Percentiles rank a stretch among this genome's conserved stretches.
These are phyloP conservation scores for Zymoseptoria crescenta DNA, from an alignment of 2,329 filamentous ascomycete species.

Conservation along the genomic window DNA sequence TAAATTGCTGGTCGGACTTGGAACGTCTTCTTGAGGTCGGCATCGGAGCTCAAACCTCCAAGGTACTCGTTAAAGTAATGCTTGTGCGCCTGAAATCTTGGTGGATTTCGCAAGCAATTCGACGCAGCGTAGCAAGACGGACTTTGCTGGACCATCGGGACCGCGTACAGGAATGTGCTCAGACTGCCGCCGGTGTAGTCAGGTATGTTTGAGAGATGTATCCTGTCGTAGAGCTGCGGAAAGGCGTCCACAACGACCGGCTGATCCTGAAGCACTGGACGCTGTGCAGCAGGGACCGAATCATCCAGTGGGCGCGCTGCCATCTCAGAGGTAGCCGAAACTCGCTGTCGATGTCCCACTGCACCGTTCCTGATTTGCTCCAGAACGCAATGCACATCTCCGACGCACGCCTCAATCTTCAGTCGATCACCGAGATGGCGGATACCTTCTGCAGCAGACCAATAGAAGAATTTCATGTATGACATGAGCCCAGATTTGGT, in stretches of 20 bases:
- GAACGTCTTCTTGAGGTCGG: conserved; percentile 4
- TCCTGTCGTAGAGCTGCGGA: conserved; percentile 6
- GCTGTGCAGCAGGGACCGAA: not conserved
- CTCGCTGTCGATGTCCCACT: not conserved
- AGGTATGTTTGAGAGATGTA: conserved; percentile 10
- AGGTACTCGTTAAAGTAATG: conserved; percentile 9
- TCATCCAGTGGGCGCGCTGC: not conserved
- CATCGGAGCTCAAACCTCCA: not conserved
- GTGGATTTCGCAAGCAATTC: conserved; percentile 5
- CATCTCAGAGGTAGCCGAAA: not conserved
- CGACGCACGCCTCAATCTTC: conserved; percentile 4
- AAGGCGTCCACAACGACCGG: not conserved
- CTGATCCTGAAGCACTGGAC: not conserved
- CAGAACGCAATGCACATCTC: conserved; percentile 7
- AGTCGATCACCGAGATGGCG: not conserved
- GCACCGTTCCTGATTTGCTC: conserved; percentile 8
- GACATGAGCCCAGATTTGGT: not conserved
- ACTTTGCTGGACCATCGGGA: conserved; percentile 3
- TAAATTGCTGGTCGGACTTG: conserved; percentile 3
- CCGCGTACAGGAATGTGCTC: conserved; percentile 4
- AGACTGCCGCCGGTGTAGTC: conserved; percentile 8
- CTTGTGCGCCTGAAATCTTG: conserved; percentile 1
- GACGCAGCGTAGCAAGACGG: conserved; percentile 3
- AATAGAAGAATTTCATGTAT: not conserved
- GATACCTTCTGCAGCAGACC: not conserved